phyloP scores from a whole-genome alignment of 305 asterid species.

The Rubia peregrina region DNA sequence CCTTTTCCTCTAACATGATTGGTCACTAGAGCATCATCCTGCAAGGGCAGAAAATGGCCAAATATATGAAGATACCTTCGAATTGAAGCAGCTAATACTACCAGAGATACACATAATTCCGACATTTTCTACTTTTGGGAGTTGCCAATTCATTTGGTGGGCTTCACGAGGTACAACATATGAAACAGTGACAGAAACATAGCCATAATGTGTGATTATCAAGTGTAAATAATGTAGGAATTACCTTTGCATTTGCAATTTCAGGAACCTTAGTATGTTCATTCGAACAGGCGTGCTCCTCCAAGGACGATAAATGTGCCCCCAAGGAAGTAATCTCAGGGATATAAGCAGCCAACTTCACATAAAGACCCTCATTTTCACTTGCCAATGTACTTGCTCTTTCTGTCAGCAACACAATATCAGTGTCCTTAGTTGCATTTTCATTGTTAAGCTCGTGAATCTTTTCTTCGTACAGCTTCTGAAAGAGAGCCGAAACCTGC shows the following conservation, averaged over 20 bases:
- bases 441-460: slow-evolving; percentile 51
- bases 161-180: no score
- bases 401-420: slow-evolving; percentile 26
- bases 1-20: background rate
- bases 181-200: background rate
- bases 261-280: slow-evolving; percentile 48
- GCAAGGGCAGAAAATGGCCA: slow-evolving; percentile 4
- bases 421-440: slow-evolving; percentile 26
- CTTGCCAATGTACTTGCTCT: slow-evolving; percentile 21
- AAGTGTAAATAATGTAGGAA: background rate
- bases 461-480: slow-evolving; percentile 66
- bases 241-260: slow-evolving; percentile 48
- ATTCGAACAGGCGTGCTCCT: slow-evolving; percentile 41
- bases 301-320: slow-evolving; percentile 63
- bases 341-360: slow-evolving; percentile 50
- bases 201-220: slow-evolving; percentile 12
- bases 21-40: slow-evolving; percentile 38
- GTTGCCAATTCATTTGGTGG: no score
- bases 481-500: slow-evolving; percentile 46
- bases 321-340: slow-evolving; percentile 61
- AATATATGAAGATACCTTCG: background rate
- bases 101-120: no score
- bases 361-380: slow-evolving; percentile 46
- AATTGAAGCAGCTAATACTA: no score
- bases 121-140: no score